A percentile compares a stretch with the other conserved stretches of the same genome.
These are phyloP conservation scores for Backusella mclennaniae DNA, from an alignment of 192 early-diverging fungal genomes.

Conservation along the genomic window DNA sequence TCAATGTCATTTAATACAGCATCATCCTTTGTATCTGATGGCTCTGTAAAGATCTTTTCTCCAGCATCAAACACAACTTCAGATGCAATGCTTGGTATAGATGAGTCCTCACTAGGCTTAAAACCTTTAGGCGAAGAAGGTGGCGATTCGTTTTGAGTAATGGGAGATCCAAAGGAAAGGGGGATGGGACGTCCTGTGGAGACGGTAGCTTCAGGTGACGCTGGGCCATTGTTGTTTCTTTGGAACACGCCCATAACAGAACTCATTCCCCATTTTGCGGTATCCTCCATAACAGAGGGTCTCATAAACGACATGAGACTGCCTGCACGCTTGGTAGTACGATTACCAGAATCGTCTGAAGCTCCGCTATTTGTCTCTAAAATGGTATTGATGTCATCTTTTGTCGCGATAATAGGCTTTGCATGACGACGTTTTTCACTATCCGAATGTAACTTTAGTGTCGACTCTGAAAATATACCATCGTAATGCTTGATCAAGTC, in stretches of 20 bases:
- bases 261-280: constrained; percentile 13
- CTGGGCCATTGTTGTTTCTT: background rate
- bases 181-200: background rate
- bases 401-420: background rate
- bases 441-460: constrained; percentile 18
- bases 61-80: constrained; percentile 27
- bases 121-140: constrained; percentile 17
- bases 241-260: constrained; percentile 28
- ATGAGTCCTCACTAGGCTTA: background rate
- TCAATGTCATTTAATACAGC: background rate
- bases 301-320: constrained; percentile 22
- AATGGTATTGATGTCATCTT: background rate
- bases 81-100: background rate
- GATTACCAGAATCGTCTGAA: background rate
- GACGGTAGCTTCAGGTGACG: background rate
- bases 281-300: constrained; percentile 14
- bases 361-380: background rate
- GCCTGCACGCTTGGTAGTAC: background rate
- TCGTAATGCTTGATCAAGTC: constrained; percentile 46
- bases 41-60: constrained; percentile 4
- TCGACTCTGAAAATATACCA: constrained; percentile 39
- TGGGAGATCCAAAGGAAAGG: constrained; percentile 11
- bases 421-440: constrained; percentile 25
- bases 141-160: constrained; percentile 21
- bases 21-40: background rate